Evolutionary conservation across 768 basidiomycete species (phyloP).

Genomic region (Coprinopsis strossmayeri): DNA sequence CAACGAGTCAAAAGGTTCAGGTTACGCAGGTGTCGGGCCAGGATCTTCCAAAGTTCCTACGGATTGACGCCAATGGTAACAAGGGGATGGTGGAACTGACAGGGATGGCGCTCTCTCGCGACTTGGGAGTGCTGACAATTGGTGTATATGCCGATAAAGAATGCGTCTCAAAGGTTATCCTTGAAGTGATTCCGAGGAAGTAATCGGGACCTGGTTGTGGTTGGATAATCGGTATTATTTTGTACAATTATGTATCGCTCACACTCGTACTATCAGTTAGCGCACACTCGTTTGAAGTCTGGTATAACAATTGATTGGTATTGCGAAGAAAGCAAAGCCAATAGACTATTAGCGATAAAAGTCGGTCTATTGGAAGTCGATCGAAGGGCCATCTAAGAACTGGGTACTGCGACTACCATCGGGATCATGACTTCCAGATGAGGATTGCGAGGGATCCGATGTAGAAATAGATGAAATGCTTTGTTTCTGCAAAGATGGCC

Average conservation of each 20-base stretch:
- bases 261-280: conserved; percentile 9
- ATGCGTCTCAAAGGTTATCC: conserved; percentile 47
- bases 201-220: conserved; percentile 15
- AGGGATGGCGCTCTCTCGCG: conserved; percentile 42
- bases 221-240: conserved; percentile 16
- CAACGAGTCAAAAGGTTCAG: conserved; percentile 4
- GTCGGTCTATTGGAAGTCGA: not conserved
- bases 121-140: conserved; percentile 48
- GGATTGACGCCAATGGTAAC: conserved; percentile 40
- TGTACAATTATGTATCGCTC: conserved; percentile 5
- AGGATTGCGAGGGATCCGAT: conserved; percentile 88
- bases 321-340: conserved; percentile 3
- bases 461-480: conserved; percentile 99
- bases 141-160: conserved; percentile 49
- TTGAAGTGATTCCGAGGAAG: conserved; percentile 45
- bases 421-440: conserved; percentile 82
- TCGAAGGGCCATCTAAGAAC: not conserved
- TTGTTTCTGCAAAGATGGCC: conserved; percentile 63
- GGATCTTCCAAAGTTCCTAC: conserved; percentile 47
- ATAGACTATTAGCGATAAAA: not conserved
- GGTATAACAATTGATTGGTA: not conserved
- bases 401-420: not conserved
- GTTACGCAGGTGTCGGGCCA: conserved; percentile 11
- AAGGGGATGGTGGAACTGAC: conserved; percentile 50
- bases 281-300: conserved; percentile 5